These are phyloP conservation scores for Keithomyces neogunnii DNA, from an alignment of 2,329 filamentous ascomycete genomes.

Conservation along the genomic window DNA sequence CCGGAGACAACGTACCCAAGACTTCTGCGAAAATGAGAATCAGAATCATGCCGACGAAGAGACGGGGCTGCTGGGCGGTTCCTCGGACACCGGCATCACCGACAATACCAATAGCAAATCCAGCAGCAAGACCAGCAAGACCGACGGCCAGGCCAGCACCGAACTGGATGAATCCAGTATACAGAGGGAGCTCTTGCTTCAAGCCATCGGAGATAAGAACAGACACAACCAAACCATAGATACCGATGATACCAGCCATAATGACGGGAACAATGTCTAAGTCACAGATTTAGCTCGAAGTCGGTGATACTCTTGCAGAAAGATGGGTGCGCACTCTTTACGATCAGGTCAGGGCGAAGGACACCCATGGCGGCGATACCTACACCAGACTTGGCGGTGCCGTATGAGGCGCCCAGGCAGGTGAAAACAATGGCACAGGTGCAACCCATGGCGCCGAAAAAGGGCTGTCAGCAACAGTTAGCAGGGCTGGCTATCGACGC, in stretches of 20 bases:
- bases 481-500: constrained; percentile 15
- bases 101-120: constrained; percentile 81
- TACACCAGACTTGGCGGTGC: constrained; percentile 98
- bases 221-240: constrained; percentile 86
- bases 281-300: constrained; percentile 11
- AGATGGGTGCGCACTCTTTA: constrained; percentile 72
- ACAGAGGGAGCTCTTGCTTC: constrained; percentile 63
- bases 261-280: constrained; percentile 98
- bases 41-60: constrained; percentile 96
- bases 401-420: constrained; percentile 93
- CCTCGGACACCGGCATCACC: constrained; percentile 84
- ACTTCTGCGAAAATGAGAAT: constrained; percentile 99
- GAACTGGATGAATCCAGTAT: constrained; percentile 78
- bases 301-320: background rate
- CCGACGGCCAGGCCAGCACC: constrained; percentile 77
- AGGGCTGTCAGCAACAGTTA: constrained; percentile 49
- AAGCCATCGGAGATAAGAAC: constrained; percentile 78
- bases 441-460: constrained; percentile 97
- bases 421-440: constrained; percentile 96
- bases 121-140: constrained; percentile 74
- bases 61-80: constrained; percentile 73
- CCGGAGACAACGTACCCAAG: constrained; percentile 57
- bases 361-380: constrained; percentile 99
- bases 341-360: constrained; percentile 92
- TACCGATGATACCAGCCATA: constrained; percentile 99